Evolutionary conservation across 306 rosid species (phyloP), one percentile per base, ranked within the genome.

Genomic region (Inga laurina): DNA sequence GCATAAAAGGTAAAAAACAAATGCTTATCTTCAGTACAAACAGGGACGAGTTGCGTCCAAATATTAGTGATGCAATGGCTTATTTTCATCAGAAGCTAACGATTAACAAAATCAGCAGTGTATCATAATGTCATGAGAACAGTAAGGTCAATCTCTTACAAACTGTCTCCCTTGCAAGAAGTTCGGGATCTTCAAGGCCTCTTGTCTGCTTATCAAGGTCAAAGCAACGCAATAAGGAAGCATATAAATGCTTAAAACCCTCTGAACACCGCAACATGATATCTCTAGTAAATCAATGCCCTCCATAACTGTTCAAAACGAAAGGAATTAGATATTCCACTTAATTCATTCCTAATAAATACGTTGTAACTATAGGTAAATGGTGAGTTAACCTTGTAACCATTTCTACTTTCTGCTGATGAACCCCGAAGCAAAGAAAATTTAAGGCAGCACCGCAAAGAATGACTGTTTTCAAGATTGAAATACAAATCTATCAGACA

Each of bases 171-270:
- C 97, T 90, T 10, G 98, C 97, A 67, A 95, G 92, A 78, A 90
- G 82, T 85, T 91, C 98, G 8, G 98, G 97, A 84, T 95, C 98
- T 52, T 90, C 95, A 76, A 95, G 94, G 65, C 98, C 98, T 80
- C 89, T 86, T 6, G 97, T 74, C 87, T 90, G 97, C 56, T 90
- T 93, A 82, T 92, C 98, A 77, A 95, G 82, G 83, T 90, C 97
- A 90, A 91, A 95, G 85, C 94, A 91, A 49, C 85, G 90, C 82
- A 91, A 84, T 52, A 93, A 54, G 87, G 94, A 89, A 90, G 94
- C 85, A 82, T 84, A 86, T 52, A 91, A 73, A 84, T 81, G 83
- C 92, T 87, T 91, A 48, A 87, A 6, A 83, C 95, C 95, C 82
- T 88, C 97, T 85, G 90, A 35, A 89, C 92, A 94, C 95, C 73